Evolutionary conservation across 768 basidiomycete species (phyloP).

Genomic region (Sistotremastrum suecicum): DNA sequence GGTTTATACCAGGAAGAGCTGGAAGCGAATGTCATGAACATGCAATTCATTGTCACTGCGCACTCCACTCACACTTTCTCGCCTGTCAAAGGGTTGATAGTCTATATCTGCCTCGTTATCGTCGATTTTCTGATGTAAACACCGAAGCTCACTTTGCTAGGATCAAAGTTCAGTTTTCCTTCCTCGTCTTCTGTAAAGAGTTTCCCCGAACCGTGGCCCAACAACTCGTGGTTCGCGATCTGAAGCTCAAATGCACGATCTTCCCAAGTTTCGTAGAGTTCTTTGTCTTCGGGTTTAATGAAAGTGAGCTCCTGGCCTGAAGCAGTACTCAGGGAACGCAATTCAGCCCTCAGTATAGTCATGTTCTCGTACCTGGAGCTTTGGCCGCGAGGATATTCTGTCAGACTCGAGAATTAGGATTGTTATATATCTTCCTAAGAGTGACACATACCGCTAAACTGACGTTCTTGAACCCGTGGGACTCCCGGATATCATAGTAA

Average conservation of each 20-base stretch:
- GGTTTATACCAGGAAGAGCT: constrained; percentile 81
- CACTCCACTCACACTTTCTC: no score
- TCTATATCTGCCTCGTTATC: neutral
- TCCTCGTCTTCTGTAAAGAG: constrained; percentile 63
- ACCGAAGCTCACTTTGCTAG: constrained; percentile 30
- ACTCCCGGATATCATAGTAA: constrained; percentile 74
- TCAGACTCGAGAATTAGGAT: neutral
- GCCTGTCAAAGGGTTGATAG: constrained; percentile 9
- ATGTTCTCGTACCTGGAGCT: constrained; percentile 44
- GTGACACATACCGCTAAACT: constrained; percentile 50
- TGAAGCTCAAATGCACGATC: constrained; percentile 71
- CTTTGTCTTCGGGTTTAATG: constrained; percentile 64
- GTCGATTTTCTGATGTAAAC: neutral
- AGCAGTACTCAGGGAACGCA: constrained; percentile 1
- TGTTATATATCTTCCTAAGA: neutral
- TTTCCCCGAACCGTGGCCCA: constrained; percentile 79
- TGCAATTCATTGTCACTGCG: no score
- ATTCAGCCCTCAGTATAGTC: neutral
- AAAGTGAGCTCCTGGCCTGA: constrained; percentile 73
- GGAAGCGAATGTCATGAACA: no score
- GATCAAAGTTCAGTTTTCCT: constrained; percentile 74
- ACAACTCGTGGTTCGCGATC: constrained; percentile 81
- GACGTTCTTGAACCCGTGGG: constrained; percentile 81
- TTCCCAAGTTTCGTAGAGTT: constrained; percentile 67
- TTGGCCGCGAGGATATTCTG: constrained; percentile 83